These are phyloP conservation scores for Silybum marianum DNA, from an alignment of 129 eudicot genomes.

Conservation along the genomic window DNA sequence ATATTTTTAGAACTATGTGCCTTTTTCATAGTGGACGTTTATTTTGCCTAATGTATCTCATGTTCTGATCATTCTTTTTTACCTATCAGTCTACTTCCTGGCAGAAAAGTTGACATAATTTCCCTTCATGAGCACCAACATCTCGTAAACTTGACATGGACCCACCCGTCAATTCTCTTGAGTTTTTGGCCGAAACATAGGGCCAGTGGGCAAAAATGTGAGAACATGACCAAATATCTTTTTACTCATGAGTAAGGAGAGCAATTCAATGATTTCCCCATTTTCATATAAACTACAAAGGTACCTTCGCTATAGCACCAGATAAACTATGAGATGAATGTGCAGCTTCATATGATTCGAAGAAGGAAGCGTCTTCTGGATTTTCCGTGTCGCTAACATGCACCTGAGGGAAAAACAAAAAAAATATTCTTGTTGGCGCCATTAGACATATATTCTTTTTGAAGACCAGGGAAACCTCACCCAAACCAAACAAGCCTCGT, in stretches of 20 bases:
- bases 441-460: not conserved
- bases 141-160: not conserved
- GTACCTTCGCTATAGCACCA: slow-evolving; percentile 78
- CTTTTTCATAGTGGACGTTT: not conserved
- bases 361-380: slow-evolving; percentile 94
- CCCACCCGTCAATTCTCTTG: not conserved
- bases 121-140: slow-evolving; percentile 9
- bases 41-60: not conserved
- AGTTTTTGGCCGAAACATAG: not conserved
- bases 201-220: not conserved
- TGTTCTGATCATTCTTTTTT: not conserved
- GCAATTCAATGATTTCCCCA: not conserved
- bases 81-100: not conserved
- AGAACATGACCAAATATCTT: not conserved
- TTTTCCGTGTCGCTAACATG: slow-evolving; percentile 70
- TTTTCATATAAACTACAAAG: not conserved
- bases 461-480: not conserved
- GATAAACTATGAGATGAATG: slow-evolving; percentile 84
- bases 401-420: slow-evolving; percentile 56
- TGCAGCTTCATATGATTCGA: slow-evolving; percentile 93
- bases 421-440: not conserved
- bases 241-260: not conserved
- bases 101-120: not conserved
- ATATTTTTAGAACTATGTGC: not conserved
- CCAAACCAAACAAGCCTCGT: not conserved